Conservation (phyloP, 768 basidiomycete genomes). For the Tricholoma hemisulphureum region DNA sequence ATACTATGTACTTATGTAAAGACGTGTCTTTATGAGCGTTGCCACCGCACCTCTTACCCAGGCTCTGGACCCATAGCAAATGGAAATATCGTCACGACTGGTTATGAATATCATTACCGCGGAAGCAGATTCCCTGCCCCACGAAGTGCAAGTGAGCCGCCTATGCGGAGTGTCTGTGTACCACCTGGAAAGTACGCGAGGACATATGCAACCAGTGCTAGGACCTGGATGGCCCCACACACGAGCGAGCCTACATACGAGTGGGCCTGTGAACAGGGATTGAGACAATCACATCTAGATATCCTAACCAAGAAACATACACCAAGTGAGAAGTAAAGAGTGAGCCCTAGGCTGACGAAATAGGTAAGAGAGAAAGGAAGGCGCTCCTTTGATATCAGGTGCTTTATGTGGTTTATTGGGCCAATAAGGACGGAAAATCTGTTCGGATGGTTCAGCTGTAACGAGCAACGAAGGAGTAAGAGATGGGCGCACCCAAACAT, state of each 20-base stretch:
- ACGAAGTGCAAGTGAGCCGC: slow-evolving; percentile 76
- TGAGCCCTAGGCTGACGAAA: slow-evolving; percentile 77
- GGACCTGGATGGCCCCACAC: slow-evolving; percentile 79
- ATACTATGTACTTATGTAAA: slow-evolving; percentile 1
- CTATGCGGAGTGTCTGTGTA: slow-evolving; percentile 74
- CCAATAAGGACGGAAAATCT: slow-evolving; percentile 87
- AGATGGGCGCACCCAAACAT: slow-evolving; percentile 79
- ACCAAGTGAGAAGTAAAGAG: slow-evolving; percentile 88
- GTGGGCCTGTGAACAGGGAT: slow-evolving; percentile 49
- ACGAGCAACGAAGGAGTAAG: neutral
- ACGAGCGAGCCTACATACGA: slow-evolving; percentile 87
- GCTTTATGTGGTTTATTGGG: slow-evolving; percentile 89
- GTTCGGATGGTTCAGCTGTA: neutral
- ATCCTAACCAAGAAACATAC: slow-evolving; percentile 45
- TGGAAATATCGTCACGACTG: neutral
- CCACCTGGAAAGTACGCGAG: slow-evolving; percentile 96
- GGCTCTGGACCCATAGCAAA: neutral
- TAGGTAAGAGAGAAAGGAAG: slow-evolving; percentile 85
- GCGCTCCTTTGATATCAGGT: slow-evolving; percentile 77
- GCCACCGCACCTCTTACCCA: neutral
- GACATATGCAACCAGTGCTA: slow-evolving; percentile 84
- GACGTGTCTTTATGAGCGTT: too few relatives aligned
- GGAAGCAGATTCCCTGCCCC: slow-evolving; percentile 84
- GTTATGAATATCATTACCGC: slow-evolving; percentile 49
- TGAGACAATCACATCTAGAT: neutral